Evolutionary conservation across 306 rosid genomes (phyloP), one percentile per base, ranked within the genome.

Genomic region (Ormosia emarginata): DNA sequence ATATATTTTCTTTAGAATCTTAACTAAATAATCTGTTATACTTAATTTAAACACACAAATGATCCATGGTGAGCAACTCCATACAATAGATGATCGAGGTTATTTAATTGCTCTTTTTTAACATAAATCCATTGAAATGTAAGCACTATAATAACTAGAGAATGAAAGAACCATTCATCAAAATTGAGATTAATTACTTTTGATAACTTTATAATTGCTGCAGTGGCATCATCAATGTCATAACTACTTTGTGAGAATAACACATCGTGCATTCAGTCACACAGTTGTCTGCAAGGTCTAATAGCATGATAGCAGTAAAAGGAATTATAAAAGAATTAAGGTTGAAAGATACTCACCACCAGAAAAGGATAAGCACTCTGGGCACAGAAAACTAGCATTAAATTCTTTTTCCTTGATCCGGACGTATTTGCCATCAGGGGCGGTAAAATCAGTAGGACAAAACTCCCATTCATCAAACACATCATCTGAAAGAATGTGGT

Each of bases 401-500:
- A 93, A 86, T 86, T 93, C 98, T 41, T 89, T 89, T 67, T 89
- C 87, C 44, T 84, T 90, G 83, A 85, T 55, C 55, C 75, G 90
- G 59, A 37, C 3, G 47, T 90, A 95, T 83, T 71, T 86, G 12
- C 97, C 97, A 72, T 74, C 72, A n/a, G 91, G 78, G 36, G 70
- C 36, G 0, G 80, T n/a, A 75, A 95, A 93, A 72, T 90, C 97
- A 55, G 97, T 87, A 65, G 99, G 93, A 81, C 99, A 95, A 77
- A 95, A 79, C 84, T 95, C 99, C 98, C 97, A 93, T 77, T 95
- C 99, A 0, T 93, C 97, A 82, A 86, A 95, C 71, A 33, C 73
- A 56, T 95, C 96, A 69, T 93, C 97, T 8, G 89, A 43, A 55
- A 84, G 78, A 40, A 93, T 55, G 29, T 30, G 62, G 79, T 95